phyloP scores from a whole-genome alignment of 2,329 filamentous ascomycete genomes.

The Aureobasidium pullulans region DNA sequence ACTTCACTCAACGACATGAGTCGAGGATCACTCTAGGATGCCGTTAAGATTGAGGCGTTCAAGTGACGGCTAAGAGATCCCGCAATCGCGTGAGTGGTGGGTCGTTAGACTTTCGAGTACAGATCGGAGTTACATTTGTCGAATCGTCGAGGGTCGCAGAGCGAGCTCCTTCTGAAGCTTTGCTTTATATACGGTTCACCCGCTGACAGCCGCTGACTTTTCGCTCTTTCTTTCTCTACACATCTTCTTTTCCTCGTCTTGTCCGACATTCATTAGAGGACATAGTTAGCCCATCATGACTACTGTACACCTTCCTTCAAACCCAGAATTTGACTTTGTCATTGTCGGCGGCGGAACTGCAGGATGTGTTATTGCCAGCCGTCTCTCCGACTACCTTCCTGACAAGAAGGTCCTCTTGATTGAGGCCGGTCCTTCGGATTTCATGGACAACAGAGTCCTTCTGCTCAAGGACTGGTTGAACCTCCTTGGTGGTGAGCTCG shows the following conservation, averaged over 20 bases:
- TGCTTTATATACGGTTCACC: not conserved
- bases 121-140: not conserved
- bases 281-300: conserved; percentile 46
- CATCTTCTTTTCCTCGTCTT: not conserved
- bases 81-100: not conserved
- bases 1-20: not conserved
- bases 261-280: not conserved
- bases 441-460: conserved; percentile 77
- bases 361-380: conserved; percentile 74
- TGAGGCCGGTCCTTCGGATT: conserved; percentile 84
- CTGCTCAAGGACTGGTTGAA: conserved; percentile 81
- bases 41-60: not conserved
- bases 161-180: not conserved
- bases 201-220: not conserved
- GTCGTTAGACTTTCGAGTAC: not conserved
- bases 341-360: conserved; percentile 81
- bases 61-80: not conserved
- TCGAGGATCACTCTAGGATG: not conserved
- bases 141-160: not conserved
- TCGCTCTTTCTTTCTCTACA: not conserved
- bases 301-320: conserved; percentile 58
- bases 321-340: conserved; percentile 79
- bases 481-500: conserved; percentile 76
- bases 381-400: conserved; percentile 75
- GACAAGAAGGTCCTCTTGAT: conserved; percentile 74